Conservation (phyloP, 1,139 yeast genomes). For the Sugiyamaella pinicola region DNA sequence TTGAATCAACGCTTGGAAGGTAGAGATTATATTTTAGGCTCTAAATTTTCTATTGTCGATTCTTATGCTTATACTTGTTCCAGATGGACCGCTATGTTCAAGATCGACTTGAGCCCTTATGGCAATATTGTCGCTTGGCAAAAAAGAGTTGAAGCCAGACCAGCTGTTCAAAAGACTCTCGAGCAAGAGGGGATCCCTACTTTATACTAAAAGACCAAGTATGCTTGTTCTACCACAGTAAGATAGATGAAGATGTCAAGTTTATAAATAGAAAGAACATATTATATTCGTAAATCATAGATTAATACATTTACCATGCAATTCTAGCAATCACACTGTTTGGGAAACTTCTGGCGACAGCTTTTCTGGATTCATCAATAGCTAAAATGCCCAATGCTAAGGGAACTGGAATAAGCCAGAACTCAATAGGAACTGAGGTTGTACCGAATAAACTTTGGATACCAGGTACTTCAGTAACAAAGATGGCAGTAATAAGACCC, state of each 20-base stretch:
- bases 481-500: slow-evolving; percentile 49
- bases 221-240: no score
- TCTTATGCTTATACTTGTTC: slow-evolving; percentile 10
- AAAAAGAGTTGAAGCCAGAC: slow-evolving; percentile 11
- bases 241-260: no score
- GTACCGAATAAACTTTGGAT: slow-evolving; percentile 48
- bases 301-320: slow-evolving; percentile 28
- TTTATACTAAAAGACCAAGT: not conserved
- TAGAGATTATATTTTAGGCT: slow-evolving; percentile 3
- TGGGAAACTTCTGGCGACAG: slow-evolving; percentile 39
- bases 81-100: slow-evolving; percentile 9
- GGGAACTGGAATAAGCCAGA: slow-evolving; percentile 52
- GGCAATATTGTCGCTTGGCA: slow-evolving; percentile 12
- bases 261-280: no score
- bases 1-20: not conserved
- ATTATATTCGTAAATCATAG: slow-evolving; percentile 2
- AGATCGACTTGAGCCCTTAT: slow-evolving; percentile 3
- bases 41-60: slow-evolving; percentile 8
- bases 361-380: slow-evolving; percentile 52
- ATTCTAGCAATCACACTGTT: slow-evolving; percentile 27
- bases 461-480: slow-evolving; percentile 52
- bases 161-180: slow-evolving; percentile 6
- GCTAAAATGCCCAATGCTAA: slow-evolving; percentile 48
- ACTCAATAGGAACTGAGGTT: slow-evolving; percentile 50
- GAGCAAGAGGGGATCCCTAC: slow-evolving; percentile 6